A percentile compares a stretch with the other conserved stretches of the same genome.
Evolutionary conservation across 768 basidiomycete genomes (phyloP).

Genomic region (Cystofilobasidium ferigula): DNA sequence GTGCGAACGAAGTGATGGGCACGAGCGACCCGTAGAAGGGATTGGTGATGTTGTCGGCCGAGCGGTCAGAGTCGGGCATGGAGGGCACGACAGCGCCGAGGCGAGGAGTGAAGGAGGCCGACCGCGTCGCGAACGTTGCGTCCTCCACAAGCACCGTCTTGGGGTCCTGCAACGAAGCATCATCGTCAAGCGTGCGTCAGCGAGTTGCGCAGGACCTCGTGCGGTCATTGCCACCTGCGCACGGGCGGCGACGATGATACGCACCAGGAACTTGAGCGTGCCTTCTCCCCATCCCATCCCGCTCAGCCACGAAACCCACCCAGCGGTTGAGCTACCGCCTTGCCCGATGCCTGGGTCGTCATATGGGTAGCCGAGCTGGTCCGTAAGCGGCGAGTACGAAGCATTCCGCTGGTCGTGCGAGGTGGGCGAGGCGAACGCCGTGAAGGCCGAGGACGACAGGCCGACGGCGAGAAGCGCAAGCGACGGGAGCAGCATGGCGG

Average conservation of each 20-base stretch:
- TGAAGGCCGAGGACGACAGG: too few species aligned
- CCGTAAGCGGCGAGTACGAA: too few species aligned
- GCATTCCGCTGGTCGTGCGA: too few species aligned
- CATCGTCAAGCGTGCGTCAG: too few species aligned
- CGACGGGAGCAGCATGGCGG: too few species aligned
- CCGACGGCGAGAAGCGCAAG: too few species aligned
- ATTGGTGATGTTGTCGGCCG: conserved; percentile 7
- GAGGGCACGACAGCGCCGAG: neutral
- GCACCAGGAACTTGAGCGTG: conserved; percentile 16
- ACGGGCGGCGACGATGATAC: neutral
- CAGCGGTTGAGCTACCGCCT: neutral
- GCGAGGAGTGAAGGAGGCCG: conserved; percentile 23
- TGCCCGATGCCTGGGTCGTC: neutral
- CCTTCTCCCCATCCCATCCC: conserved; percentile 23
- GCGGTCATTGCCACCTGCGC: neutral
- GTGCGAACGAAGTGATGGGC: conserved; percentile 6
- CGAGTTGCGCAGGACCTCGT: too few species aligned
- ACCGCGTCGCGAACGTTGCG: conserved; percentile 19
- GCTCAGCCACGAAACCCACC: conserved; percentile 21
- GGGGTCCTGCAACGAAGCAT: neutral
- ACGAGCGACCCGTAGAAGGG: conserved; percentile 16
- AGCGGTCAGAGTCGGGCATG: neutral
- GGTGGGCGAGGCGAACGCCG: too few species aligned
- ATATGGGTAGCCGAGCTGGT: neutral
- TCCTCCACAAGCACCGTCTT: neutral